Percentiles rank a stretch among this genome's conserved stretches.
Conservation (phyloP, 768 basidiomycete species). For the Rhizopogon roseolus region DNA sequence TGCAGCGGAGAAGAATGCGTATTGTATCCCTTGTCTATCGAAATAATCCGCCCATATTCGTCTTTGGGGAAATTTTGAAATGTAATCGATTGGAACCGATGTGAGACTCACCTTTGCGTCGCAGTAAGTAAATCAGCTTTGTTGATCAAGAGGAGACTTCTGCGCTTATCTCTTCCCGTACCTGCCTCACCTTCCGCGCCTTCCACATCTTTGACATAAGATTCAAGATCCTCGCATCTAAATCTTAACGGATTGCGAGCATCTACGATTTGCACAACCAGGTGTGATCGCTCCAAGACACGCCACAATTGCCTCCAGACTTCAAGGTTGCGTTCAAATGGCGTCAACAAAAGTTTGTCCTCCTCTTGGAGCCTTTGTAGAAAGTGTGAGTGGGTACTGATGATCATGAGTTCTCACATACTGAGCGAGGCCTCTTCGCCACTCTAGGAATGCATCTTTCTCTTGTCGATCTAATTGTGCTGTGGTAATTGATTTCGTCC, state of each 20-base stretch:
- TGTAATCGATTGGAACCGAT: background rate
- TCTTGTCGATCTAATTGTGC: conserved; percentile 85
- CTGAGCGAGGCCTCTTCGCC: conserved; percentile 91
- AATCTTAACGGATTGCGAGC: conserved; percentile 92
- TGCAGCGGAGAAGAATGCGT: conserved; percentile 92
- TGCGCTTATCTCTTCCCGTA: conserved; percentile 67
- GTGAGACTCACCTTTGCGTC: conserved; percentile 65
- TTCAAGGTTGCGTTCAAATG: conserved; percentile 96
- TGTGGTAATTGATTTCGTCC: conserved; percentile 78
- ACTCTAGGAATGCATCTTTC: conserved; percentile 85
- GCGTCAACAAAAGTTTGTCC: conserved; percentile 85
- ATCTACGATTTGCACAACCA: conserved; percentile 94
- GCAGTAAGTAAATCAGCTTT: conserved; percentile 90
- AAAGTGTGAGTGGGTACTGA: background rate
- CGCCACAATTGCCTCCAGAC: conserved; percentile 99
- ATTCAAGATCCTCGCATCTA: conserved; percentile 87
- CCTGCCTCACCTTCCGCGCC: conserved; percentile 78
- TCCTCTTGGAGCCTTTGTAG: conserved; percentile 72
- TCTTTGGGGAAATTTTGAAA: conserved; percentile 33
- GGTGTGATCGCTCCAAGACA: conserved; percentile 90
- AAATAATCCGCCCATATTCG: conserved; percentile 90
- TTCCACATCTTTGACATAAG: conserved; percentile 81
- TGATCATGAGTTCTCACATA: conserved; percentile 35
- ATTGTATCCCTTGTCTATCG: conserved; percentile 65
- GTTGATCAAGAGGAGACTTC: conserved; percentile 84